Evolutionary conservation across 23 red algal genomes (phyloP), one percentile per base, ranked within the genome.

Genomic region (Chondrus crispus): DNA sequence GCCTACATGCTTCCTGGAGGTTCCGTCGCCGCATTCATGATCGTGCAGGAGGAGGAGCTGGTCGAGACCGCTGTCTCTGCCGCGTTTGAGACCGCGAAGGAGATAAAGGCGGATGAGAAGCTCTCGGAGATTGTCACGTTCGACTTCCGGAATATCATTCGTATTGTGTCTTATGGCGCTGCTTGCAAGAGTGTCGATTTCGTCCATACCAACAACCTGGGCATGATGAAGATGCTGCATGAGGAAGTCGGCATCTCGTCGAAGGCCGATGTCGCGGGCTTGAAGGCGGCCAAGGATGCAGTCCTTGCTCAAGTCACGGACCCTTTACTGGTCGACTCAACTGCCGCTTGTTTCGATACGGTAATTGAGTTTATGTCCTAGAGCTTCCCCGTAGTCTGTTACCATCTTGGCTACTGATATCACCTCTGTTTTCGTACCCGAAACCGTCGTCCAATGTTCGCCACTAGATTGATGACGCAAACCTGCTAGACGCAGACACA

Each of bases 141-240:
- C 20, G 87, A 92, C 46, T 36, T 96, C 18, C 30, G 42, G n/a
- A 51, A 50, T 44, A 48, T 91, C 68, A 40, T 92, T 18, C 75
- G 94, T 33, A 53, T 96, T 13, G 74, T 92, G 24, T 83, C 71
- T 12, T 96, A 96, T 82, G 94, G 78, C 28, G 82, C 78, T 30
- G 81, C 89, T 35, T 49, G 70, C 30, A 81, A 74, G 8, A 80
- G 80, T 49, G 38, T 74, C 20, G 80, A 96, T 57, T 96, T 91
- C 74, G 40, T 96, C 33, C 94, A 96, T 63, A 12, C 54, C 28
- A 85, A 91, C 68, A 96, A 96, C 35, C 24, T 86, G 57, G 78
- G 64, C 8, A 84, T 96, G 26, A 84, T 91, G 52, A 85, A 75
- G 22, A 49, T 87, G 48, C 68, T 96, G 4, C 84, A 96, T 62